Percentiles rank a stretch among this genome's conserved stretches.
These are phyloP conservation scores for Melaleuca alternifolia DNA, from an alignment of 345 rosid species.

Conservation along the genomic window DNA sequence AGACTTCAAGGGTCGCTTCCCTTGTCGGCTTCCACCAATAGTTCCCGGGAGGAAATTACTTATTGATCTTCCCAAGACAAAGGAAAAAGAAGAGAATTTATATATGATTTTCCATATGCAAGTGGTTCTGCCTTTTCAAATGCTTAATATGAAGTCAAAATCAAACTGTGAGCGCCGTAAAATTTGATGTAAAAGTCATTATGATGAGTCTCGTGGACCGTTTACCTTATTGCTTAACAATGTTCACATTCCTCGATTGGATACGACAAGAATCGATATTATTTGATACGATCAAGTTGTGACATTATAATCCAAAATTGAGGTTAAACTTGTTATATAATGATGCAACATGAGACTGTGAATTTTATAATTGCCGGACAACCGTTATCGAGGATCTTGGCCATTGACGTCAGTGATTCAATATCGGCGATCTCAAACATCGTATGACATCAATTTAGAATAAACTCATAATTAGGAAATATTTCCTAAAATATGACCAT, in stretches of 20 bases:
- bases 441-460: neutral
- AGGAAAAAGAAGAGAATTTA: neutral
- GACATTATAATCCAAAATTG: neutral
- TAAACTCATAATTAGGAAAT: neutral
- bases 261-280: neutral
- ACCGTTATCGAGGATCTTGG: neutral
- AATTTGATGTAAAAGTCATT: neutral
- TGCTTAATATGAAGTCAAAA: neutral
- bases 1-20: neutral
- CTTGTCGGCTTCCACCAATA: neutral
- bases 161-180: neutral
- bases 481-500: neutral
- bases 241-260: neutral
- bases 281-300: neutral
- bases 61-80: neutral
- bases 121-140: neutral
- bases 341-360: neutral
- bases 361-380: neutral
- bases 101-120: neutral
- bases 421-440: neutral
- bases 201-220: neutral
- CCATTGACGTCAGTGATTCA: neutral
- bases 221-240: neutral
- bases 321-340: too few species aligned
- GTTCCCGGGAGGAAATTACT: too few species aligned